Conservation (phyloP, 345 rosid species). For the Erucastrum elatum region DNA sequence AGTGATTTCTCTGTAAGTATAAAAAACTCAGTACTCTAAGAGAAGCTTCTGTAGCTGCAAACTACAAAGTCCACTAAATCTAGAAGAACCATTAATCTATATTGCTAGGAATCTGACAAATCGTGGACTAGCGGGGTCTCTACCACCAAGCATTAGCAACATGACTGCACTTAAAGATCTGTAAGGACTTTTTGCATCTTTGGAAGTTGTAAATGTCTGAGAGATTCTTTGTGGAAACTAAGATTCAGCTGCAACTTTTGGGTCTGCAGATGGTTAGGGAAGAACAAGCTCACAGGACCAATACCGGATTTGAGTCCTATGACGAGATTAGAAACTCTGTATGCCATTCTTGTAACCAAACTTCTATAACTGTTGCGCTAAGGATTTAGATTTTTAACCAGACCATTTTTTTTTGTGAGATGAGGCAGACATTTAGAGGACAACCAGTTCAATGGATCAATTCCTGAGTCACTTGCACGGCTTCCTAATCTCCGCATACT, state of each 20-base stretch:
- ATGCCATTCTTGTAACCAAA: slow-evolving; percentile 36
- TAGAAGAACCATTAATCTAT: neutral
- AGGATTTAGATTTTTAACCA: slow-evolving; percentile 1
- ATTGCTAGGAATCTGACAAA: slow-evolving; percentile 65
- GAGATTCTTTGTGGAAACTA: slow-evolving; percentile 16
- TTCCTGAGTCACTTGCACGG: slow-evolving; percentile 63
- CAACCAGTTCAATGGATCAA: slow-evolving; percentile 61
- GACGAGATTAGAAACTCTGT: slow-evolving; percentile 61
- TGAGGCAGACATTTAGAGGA: slow-evolving; percentile 71
- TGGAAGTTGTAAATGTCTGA: neutral
- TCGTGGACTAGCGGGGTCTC: slow-evolving; percentile 58
- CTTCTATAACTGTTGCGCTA: slow-evolving; percentile 11
- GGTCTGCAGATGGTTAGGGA: slow-evolving; percentile 66
- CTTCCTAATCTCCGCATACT: slow-evolving; percentile 54
- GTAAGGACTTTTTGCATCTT: slow-evolving; percentile 48
- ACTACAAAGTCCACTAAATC: neutral
- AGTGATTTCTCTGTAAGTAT: slow-evolving; percentile 66
- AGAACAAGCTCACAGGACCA: slow-evolving; percentile 62
- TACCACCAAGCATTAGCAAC: slow-evolving; percentile 52
- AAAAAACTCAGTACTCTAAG: slow-evolving; percentile 13
- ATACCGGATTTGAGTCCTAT: slow-evolving; percentile 64
- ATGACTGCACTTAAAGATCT: slow-evolving; percentile 63
- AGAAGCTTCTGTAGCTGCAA: neutral
- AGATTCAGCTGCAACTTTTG: slow-evolving; percentile 25
- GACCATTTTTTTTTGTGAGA: slow-evolving; percentile 11